Percentiles rank a stretch among this genome's conserved stretches.
phyloP scores from a whole-genome alignment of 2,329 filamentous ascomycete genomes.

The Colletotrichum sp. region DNA sequence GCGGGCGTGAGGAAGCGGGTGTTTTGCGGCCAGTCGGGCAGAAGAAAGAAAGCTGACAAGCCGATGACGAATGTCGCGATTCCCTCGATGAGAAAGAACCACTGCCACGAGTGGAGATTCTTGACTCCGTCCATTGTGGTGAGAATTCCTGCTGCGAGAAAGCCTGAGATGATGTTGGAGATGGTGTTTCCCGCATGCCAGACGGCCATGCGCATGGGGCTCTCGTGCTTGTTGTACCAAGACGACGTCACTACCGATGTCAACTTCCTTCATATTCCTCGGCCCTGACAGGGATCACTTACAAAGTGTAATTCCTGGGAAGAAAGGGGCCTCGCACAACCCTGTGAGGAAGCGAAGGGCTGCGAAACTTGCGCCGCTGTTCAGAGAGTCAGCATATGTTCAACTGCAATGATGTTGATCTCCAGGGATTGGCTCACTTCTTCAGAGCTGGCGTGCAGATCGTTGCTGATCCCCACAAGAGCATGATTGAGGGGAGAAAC shows the following conservation, averaged over 20 bases:
- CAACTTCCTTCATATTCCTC: not conserved
- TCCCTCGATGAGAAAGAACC: slow-evolving; percentile 51
- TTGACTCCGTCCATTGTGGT: slow-evolving; percentile 44
- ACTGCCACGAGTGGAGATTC: slow-evolving; percentile 46
- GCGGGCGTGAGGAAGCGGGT: slow-evolving; percentile 43
- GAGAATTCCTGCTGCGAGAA: slow-evolving; percentile 49
- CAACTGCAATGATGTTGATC: not conserved
- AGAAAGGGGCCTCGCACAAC: slow-evolving; percentile 40
- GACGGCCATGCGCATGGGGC: slow-evolving; percentile 45
- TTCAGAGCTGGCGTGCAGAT: slow-evolving; percentile 46
- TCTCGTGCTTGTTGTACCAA: slow-evolving; percentile 50
- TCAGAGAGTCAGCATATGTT: not conserved
- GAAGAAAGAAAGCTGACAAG: slow-evolving; percentile 35
- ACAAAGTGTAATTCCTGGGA: slow-evolving; percentile 51
- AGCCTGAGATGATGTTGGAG: slow-evolving; percentile 48
- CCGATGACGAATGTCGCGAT: slow-evolving; percentile 38
- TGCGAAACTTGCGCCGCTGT: slow-evolving; percentile 26
- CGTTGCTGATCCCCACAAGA: slow-evolving; percentile 44
- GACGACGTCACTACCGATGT: slow-evolving; percentile 37
- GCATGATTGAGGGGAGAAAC: slow-evolving; percentile 42
- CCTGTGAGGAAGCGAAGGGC: slow-evolving; percentile 31
- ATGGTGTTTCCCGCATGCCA: slow-evolving; percentile 50
- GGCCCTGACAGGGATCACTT: not conserved
- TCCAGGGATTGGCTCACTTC: slow-evolving; percentile 19
- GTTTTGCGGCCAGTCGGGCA: slow-evolving; percentile 44